A percentile compares a stretch with the other conserved stretches of the same genome.
Evolutionary conservation across 1,284 basidiomycete genomes (phyloP).

Genomic region (Tilletia setariae): DNA sequence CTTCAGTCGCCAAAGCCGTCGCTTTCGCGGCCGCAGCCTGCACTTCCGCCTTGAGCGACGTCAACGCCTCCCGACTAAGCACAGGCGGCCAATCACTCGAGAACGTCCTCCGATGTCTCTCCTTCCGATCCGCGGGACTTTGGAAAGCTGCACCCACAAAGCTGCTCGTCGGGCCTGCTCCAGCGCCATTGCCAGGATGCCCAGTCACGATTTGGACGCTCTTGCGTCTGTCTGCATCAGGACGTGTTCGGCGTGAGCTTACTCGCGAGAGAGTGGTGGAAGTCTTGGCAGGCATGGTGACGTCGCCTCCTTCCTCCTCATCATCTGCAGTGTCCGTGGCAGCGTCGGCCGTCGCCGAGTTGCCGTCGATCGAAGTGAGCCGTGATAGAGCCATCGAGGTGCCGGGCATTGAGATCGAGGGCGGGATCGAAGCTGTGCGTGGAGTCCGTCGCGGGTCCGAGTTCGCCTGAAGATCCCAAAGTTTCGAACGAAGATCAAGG

Average conservation of each 20-base stretch:
- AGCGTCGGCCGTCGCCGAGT: too few relatives aligned
- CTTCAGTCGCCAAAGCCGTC: too few relatives aligned
- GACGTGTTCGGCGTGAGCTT: too few relatives aligned
- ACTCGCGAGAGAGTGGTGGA: neutral
- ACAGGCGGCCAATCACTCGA: constrained; percentile 9
- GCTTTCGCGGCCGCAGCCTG: constrained; percentile 2
- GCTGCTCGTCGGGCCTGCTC: neutral
- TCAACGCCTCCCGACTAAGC: neutral
- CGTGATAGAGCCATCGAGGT: neutral
- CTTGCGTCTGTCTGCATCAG: neutral
- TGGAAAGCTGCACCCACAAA: constrained; percentile 10
- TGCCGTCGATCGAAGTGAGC: neutral
- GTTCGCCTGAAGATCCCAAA: neutral
- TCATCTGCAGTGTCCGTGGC: neutral
- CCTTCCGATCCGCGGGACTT: constrained; percentile 9
- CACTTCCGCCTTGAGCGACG: constrained; percentile 9
- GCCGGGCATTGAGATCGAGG: neutral
- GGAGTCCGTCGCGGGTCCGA: neutral
- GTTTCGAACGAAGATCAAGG: neutral
- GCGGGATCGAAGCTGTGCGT: neutral
- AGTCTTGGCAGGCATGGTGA: neutral
- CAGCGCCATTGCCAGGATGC: too few relatives aligned
- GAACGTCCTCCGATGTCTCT: constrained; percentile 9
- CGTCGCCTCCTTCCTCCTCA: neutral
- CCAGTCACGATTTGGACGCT: neutral